Base-by-base conservation (phyloP, 23 red algal species). In the Cyanidioschyzon merolae region DNA sequence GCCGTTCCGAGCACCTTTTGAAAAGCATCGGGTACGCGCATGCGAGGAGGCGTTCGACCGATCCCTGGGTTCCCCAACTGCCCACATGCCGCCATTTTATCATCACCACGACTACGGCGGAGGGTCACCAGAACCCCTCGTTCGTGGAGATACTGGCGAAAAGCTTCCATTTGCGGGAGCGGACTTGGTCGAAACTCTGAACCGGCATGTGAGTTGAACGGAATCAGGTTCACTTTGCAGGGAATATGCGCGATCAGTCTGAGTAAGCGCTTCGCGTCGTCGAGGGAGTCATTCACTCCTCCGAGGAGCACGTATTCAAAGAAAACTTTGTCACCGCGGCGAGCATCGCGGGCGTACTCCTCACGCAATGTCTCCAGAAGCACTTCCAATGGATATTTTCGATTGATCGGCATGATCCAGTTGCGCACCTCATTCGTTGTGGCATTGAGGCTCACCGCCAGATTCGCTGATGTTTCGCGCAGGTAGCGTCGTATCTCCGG, bases 341-440 rank as follows among this genome's bases (percentile, higher is more conserved):
- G 86, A 26, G 85, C 83, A 7, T 35, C 63, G 3, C 32, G 63
- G 12, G 63, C 63, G 59, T 89, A 89, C 75, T 87, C 90, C 29
- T 89, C 83, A 26, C 87, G 82, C n/a, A 95, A 40, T 26, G 82
- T 79, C 29, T 76, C 59, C 83, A 95, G 80, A 58, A 97, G 50
- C 76, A 75, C 68, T 18, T 40, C 57, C n/a, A 97, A 31, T 0
- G 82, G 80, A 76, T 97, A 97, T 80, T 97, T 97, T 16, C 89
- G 85, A 85, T 97, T 97, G 80, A 97, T 91, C 1, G 93, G 93
- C 93, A 97, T 97, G 40, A 97, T 67, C 87, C 89, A 91, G 37
- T 39, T 83, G 26, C 93, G 71, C 51, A 91, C 58, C 67, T 97
- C 79, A 74, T 97, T 81, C 40, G 86, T 91, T n/a, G 83, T 91